Evolutionary conservation across 768 basidiomycete genomes (phyloP).

Genomic region (Pisolithus orientalis): DNA sequence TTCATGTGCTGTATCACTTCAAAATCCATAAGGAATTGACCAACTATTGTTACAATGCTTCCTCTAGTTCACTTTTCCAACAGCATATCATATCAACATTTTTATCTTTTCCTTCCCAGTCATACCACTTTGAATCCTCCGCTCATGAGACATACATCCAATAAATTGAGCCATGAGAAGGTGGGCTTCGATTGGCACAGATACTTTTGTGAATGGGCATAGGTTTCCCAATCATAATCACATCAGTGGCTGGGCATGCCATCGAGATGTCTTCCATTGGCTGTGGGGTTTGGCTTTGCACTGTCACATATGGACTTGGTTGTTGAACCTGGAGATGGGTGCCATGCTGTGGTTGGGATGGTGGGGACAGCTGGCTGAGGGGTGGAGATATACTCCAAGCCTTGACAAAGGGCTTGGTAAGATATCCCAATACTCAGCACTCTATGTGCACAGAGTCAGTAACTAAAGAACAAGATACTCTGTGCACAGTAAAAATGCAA

Average conservation of each 20-base stretch:
- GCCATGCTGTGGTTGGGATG: background rate
- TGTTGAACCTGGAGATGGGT: background rate
- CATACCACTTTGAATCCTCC: background rate
- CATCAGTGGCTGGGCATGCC: background rate
- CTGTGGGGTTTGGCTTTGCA: background rate
- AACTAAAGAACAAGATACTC: no score
- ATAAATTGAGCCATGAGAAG: background rate
- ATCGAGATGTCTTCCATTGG: background rate
- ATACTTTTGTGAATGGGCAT: background rate
- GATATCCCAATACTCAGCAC: background rate
- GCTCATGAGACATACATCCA: background rate
- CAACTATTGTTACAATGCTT: background rate
- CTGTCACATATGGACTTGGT: background rate
- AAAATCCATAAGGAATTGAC: background rate
- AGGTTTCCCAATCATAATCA: background rate
- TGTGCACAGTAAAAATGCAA: no score
- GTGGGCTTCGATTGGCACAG: background rate
- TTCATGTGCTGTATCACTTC: no score
- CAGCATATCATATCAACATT: background rate
- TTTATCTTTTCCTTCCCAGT: background rate
- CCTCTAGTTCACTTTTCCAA: background rate
- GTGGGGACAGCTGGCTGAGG: background rate
- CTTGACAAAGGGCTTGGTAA: background rate
- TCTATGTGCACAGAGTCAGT: background rate
- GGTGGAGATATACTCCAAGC: background rate